These are phyloP conservation scores for Gossypium trilobum DNA, from an alignment of 441 rosid genomes.

Conservation along the genomic window DNA sequence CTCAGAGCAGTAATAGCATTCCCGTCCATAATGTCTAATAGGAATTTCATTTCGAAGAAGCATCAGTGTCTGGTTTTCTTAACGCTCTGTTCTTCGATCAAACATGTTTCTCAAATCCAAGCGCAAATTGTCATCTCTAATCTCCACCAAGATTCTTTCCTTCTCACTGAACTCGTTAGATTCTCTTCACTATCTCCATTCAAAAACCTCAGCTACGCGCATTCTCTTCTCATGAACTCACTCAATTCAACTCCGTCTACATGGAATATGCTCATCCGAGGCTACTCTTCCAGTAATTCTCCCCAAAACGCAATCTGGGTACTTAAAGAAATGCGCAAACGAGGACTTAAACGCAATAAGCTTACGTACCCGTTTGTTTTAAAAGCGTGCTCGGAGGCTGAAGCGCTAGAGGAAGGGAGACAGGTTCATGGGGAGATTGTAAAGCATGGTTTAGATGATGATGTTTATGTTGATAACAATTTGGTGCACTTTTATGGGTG, in stretches of 20 bases:
- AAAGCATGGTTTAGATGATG: slow-evolving; percentile 49
- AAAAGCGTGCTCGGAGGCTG: slow-evolving; percentile 45
- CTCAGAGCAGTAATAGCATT: not conserved
- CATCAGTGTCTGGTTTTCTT: slow-evolving; percentile 40
- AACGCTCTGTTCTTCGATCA: slow-evolving; percentile 38
- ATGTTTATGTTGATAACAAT: slow-evolving; percentile 53
- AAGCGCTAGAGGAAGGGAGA: slow-evolving; percentile 45
- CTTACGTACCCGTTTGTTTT: slow-evolving; percentile 60
- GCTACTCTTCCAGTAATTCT: slow-evolving; percentile 42
- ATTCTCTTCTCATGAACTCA: slow-evolving; percentile 32
- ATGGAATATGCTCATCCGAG: slow-evolving; percentile 58
- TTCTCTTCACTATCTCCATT: slow-evolving; percentile 38
- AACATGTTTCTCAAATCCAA: slow-evolving; percentile 47
- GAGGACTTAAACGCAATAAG: slow-evolving; percentile 42
- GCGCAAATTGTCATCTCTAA: slow-evolving; percentile 45
- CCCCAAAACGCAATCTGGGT: slow-evolving; percentile 46
- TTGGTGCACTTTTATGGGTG: slow-evolving; percentile 55
- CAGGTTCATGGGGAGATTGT: slow-evolving; percentile 49
- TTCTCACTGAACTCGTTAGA: slow-evolving; percentile 38
- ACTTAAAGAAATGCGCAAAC: slow-evolving; percentile 46
- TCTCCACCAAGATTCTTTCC: slow-evolving; percentile 39
- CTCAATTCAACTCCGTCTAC: slow-evolving; percentile 33
- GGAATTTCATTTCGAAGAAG: slow-evolving; percentile 34
- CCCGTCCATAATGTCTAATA: slow-evolving; percentile 20
- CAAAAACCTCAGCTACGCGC: slow-evolving; percentile 36